Conservation (phyloP, 768 basidiomycete genomes). For the Pholiota microspora region DNA sequence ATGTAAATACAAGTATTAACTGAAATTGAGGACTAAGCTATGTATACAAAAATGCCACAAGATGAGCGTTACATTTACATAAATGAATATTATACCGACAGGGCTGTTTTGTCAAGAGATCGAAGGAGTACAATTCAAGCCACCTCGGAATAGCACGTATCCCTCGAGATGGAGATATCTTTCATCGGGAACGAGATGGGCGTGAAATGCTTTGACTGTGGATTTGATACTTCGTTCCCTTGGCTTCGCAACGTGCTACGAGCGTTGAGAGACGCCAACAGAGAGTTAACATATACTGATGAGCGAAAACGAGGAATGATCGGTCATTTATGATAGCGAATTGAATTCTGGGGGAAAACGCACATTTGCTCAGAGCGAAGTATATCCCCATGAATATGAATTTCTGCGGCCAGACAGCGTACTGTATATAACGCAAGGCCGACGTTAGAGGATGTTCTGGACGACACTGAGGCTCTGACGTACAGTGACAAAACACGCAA, state of each 20-base stretch:
- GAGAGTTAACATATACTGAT: slow-evolving; percentile 16
- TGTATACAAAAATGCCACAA: no score
- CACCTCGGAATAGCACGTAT: background rate
- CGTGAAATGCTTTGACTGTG: background rate
- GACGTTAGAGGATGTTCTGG: background rate
- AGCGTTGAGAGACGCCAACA: slow-evolving; percentile 18
- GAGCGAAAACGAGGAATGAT: background rate
- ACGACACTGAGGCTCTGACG: background rate
- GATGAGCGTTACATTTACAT: no score
- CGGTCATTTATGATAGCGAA: background rate
- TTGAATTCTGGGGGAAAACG: no score
- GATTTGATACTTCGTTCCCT: background rate
- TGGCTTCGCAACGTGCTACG: background rate
- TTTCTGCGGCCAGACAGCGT: slow-evolving; percentile 18
- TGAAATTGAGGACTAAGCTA: no score
- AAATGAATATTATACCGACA: no score
- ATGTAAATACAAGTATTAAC: no score
- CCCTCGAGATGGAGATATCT: background rate
- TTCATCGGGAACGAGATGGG: background rate
- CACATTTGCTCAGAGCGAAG: slow-evolving; percentile 18
- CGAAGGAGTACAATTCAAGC: background rate
- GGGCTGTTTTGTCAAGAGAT: no score
- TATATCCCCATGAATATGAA: slow-evolving; percentile 20
- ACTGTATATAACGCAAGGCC: slow-evolving; percentile 1
- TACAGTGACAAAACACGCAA: slow-evolving; percentile 18